phyloP scores from a whole-genome alignment of 257 asterid genomes.

The Solanum paucissectum region DNA sequence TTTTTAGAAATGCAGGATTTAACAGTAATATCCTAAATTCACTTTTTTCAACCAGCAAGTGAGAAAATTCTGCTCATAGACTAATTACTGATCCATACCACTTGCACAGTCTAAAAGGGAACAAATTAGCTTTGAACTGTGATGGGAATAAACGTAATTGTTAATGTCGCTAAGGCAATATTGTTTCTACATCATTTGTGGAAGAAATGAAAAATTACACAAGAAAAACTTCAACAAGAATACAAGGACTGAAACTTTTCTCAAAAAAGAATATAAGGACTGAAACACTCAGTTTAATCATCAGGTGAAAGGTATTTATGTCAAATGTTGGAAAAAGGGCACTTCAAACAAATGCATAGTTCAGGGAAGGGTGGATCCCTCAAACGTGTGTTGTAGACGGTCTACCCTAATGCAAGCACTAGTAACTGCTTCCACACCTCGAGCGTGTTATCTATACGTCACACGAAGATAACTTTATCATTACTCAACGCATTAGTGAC shows the following conservation, averaged over 20 bases:
- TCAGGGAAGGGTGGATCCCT: neutral
- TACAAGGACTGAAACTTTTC: neutral
- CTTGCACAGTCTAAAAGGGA: neutral
- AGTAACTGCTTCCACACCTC: neutral
- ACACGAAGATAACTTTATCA: neutral
- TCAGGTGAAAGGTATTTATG: neutral
- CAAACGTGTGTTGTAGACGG: fast-evolving
- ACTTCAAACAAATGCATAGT: neutral
- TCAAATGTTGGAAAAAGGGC: neutral
- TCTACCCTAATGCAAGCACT: neutral
- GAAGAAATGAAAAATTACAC: neutral
- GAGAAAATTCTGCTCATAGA: neutral
- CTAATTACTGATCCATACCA: neutral
- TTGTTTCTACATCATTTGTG: neutral
- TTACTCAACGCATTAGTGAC: neutral
- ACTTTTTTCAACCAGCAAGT: neutral
- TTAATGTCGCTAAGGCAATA: neutral
- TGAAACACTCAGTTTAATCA: neutral
- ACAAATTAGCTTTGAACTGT: neutral
- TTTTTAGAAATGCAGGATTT: neutral
- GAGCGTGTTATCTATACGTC: neutral
- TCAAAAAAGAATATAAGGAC: neutral
- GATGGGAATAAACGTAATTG: neutral
- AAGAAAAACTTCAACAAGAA: neutral
- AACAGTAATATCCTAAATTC: neutral